phyloP scores from a whole-genome alignment of 768 basidiomycete species.

The Russula ochroleuca region DNA sequence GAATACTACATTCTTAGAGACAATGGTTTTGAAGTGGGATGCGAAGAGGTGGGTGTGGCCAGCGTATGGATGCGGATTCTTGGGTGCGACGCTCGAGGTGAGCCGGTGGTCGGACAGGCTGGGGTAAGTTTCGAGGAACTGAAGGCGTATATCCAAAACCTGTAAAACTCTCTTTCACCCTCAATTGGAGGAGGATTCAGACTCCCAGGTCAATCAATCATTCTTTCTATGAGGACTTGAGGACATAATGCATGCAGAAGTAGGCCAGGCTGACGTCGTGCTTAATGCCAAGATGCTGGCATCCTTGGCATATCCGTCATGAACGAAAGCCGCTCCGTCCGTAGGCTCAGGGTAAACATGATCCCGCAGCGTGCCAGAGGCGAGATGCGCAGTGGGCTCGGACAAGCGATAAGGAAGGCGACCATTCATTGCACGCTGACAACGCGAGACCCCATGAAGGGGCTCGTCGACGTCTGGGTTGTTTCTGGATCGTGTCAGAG shows the following conservation, averaged over 20 bases:
- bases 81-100: constrained; percentile 39
- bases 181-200: constrained; percentile 66
- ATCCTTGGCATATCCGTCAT: neutral
- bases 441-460: neutral
- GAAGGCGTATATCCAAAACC: constrained; percentile 11
- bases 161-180: constrained; percentile 33
- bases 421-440: neutral
- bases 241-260: neutral
- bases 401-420: neutral
- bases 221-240: neutral
- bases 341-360: too few relatives aligned
- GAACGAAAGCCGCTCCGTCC: too few relatives aligned
- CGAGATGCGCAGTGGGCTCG: too few relatives aligned
- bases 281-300: neutral
- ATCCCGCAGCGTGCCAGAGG: too few relatives aligned
- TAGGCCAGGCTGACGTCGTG: neutral
- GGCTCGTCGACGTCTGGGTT: neutral
- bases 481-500: neutral
- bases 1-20: constrained; percentile 69
- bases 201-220: neutral
- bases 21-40: constrained; percentile 73
- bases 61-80: constrained; percentile 58
- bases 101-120: neutral
- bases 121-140: constrained; percentile 18
- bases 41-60: constrained; percentile 69